Evolutionary conservation across 768 basidiomycete genomes (phyloP), one percentile per base, ranked within the genome.

Genomic region (Dioszegia crocea): DNA sequence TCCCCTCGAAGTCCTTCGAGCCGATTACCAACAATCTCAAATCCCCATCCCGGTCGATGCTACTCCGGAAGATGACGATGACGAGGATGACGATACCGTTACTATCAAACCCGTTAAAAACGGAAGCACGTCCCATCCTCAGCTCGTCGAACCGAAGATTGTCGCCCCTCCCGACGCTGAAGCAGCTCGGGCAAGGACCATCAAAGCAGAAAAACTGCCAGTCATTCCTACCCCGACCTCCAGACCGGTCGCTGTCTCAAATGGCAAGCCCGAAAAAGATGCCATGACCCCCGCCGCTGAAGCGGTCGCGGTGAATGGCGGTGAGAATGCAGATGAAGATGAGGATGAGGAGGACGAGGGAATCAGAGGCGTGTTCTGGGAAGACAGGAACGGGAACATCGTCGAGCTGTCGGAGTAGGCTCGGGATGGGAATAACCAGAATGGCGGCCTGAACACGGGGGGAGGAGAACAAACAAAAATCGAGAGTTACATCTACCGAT

Each of bases 291-390:
- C n/a, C n/a, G n/a, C n/a, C n/a, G n/a, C n/a, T n/a, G n/a, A n/a
- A n/a, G n/a, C n/a, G n/a, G n/a, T n/a, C n/a, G n/a, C n/a, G n/a
- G n/a, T n/a, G n/a, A n/a, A n/a, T n/a, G n/a, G n/a, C n/a, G n/a
- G n/a, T n/a, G n/a, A 40, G 30, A 6, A 31, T 16, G 49, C 9
- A n/a, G 52, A 61, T 5, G 36, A 43, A 21, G 63, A 65, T 23
- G 62, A 62, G 4, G 67, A 62, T 44, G 56, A 43, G 16, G 65
- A 68, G 23, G 65, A 68, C 27, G 68, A 65, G 12, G 47, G 48
- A 30, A 70, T 73, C 41, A 46, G 41, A 19, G 71, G 66, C 1
- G 64, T 73, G 6, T 73, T 48, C 43, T 65, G 55, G 38, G 56
- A 63, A 10, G 61, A 63, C 33, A 58, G 63, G 19, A 60, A 66